Conservation (phyloP, 1,284 basidiomycete genomes). For the Taiwanofungus camphoratus region DNA sequence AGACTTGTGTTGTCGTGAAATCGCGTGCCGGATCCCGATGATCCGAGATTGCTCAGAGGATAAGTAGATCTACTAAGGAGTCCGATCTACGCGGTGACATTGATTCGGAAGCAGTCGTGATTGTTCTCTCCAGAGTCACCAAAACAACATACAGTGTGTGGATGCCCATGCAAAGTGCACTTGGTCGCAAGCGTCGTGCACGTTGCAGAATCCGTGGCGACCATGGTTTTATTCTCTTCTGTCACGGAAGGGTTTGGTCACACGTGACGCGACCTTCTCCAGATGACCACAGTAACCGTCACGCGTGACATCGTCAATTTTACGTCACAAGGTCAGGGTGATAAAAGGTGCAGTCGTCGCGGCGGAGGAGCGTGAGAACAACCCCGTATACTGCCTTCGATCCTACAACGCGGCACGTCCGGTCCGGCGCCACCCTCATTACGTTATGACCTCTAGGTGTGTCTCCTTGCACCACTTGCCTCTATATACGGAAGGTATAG, state of each 20-base stretch:
- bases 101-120: no score
- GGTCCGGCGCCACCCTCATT: conserved; percentile 32
- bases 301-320: conserved; percentile 32
- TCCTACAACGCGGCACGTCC: conserved; percentile 32
- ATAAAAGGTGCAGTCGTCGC: conserved; percentile 34
- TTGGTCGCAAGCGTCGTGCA: no score
- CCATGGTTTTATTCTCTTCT: background rate
- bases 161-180: no score
- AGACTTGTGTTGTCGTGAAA: no score
- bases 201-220: background rate
- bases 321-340: conserved; percentile 32
- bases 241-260: conserved; percentile 11
- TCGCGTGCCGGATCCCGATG: background rate
- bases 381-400: conserved; percentile 31
- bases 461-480: no score
- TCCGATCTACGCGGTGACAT: no score
- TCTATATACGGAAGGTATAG: conserved; percentile 18
- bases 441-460: conserved; percentile 66
- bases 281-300: conserved; percentile 22
- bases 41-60: conserved; percentile 7
- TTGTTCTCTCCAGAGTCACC: no score
- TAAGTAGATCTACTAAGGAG: no score
- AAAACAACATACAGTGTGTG: no score
- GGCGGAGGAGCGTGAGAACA: conserved; percentile 34
- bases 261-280: conserved; percentile 6